Conservation (phyloP, 1,284 basidiomycete species). For the Exobasidium rhododendri region DNA sequence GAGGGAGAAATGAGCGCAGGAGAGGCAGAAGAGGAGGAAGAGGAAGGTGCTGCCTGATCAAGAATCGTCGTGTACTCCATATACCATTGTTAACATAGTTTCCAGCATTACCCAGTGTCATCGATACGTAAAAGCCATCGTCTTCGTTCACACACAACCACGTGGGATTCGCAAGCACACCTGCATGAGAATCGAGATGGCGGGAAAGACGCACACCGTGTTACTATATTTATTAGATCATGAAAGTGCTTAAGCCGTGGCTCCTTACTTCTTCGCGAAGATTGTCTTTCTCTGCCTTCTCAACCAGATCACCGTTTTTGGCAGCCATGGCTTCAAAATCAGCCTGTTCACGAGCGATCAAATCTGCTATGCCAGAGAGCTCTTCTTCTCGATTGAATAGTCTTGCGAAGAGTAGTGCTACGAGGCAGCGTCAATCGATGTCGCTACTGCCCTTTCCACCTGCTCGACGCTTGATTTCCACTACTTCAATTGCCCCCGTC, state of each 20-base stretch:
- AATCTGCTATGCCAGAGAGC: background rate
- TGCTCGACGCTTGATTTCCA: background rate
- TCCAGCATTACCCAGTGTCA: background rate
- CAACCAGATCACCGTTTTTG: too few species aligned
- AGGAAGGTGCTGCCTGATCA: background rate
- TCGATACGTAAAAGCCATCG: background rate
- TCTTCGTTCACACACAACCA: background rate
- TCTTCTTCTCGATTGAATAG: background rate
- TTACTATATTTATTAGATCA: too few species aligned
- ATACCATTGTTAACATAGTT: background rate
- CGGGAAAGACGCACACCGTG: too few species aligned
- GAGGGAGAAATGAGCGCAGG: slow-evolving; percentile 7
- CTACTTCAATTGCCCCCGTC: background rate
- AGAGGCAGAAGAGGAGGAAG: slow-evolving; percentile 5
- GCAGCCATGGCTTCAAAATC: background rate
- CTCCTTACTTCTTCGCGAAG: too few species aligned
- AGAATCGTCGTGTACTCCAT: background rate
- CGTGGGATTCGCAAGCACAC: too few species aligned
- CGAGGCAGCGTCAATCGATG: background rate
- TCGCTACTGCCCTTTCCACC: background rate
- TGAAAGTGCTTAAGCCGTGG: too few species aligned
- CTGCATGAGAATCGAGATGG: too few species aligned
- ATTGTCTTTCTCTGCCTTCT: too few species aligned
- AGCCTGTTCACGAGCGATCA: background rate
- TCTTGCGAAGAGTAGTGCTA: background rate